A percentile compares a stretch with the other conserved stretches of the same genome.
These are phyloP conservation scores for Ilyonectria mors-panacis DNA, from an alignment of 2,329 filamentous ascomycete species.

Conservation along the genomic window DNA sequence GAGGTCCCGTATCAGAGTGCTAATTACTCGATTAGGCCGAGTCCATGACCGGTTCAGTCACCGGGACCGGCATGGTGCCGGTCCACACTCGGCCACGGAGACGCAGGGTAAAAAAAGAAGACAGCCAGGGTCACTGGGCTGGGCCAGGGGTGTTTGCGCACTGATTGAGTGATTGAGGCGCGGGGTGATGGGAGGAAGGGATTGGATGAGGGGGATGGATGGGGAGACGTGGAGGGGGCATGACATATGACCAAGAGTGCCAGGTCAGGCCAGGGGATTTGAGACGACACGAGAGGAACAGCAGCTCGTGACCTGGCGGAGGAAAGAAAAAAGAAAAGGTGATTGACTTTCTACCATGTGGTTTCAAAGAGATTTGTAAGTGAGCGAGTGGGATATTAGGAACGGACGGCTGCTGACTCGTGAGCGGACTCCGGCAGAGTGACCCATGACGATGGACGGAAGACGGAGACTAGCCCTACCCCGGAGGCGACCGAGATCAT, in stretches of 20 bases:
- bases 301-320: slow-evolving; percentile 7
- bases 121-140: not conserved
- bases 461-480: not conserved
- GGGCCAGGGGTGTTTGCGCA: slow-evolving; percentile 8
- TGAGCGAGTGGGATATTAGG: not conserved
- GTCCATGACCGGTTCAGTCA: slow-evolving; percentile 15
- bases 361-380: not conserved
- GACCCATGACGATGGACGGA: not conserved
- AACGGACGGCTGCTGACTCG: not conserved
- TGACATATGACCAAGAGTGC: slow-evolving; percentile 11
- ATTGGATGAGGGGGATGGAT: slow-evolving; percentile 20
- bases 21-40: slow-evolving; percentile 22
- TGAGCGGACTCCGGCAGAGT: not conserved
- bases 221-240: slow-evolving; percentile 11
- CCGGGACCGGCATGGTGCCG: slow-evolving; percentile 25
- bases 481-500: not conserved
- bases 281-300: not conserved
- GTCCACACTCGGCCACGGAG: slow-evolving; percentile 12
- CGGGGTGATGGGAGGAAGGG: slow-evolving; percentile 25
- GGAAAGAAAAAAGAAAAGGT: not conserved
- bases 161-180: slow-evolving; percentile 28
- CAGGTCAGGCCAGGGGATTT: slow-evolving; percentile 18
- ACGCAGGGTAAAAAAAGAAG: slow-evolving; percentile 15
- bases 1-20: slow-evolving; percentile 6
- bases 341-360: not conserved